Evolutionary conservation across 148 eudicot species (phyloP).

Genomic region (Vaccinium vitisidaea): DNA sequence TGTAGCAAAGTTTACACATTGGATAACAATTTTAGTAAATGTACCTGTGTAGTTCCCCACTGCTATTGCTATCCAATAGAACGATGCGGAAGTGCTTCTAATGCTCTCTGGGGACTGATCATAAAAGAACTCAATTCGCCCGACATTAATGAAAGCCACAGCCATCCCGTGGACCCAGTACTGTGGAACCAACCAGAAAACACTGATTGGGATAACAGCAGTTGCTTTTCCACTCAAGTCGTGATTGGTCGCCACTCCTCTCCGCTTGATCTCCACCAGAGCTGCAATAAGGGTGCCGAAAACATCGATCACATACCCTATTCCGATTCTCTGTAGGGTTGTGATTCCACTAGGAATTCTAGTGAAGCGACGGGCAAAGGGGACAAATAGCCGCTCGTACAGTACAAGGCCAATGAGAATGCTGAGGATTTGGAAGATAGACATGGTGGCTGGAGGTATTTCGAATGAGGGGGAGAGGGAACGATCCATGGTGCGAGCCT

Average conservation of each 20-base stretch:
- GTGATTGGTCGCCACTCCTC: constrained; percentile 35
- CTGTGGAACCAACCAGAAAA: constrained; percentile 56
- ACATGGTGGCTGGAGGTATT: constrained; percentile 54
- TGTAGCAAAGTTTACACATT: background rate
- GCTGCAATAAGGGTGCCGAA: constrained; percentile 41
- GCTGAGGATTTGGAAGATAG: constrained; percentile 34
- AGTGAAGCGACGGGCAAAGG: constrained; percentile 43
- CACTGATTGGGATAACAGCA: constrained; percentile 43
- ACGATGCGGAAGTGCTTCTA: constrained; percentile 49
- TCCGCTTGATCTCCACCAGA: constrained; percentile 45
- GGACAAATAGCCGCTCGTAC: constrained; percentile 51
- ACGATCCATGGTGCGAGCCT: constrained; percentile 58
- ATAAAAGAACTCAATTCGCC: constrained; percentile 50
- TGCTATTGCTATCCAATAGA: constrained; percentile 36
- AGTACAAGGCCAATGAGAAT: constrained; percentile 31
- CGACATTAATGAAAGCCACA: constrained; percentile 39
- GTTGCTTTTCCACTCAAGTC: constrained; percentile 35
- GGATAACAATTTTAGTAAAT: background rate
- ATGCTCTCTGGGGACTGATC: constrained; percentile 58
- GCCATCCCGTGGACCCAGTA: constrained; percentile 46
- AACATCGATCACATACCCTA: constrained; percentile 40
- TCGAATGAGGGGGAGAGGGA: constrained; percentile 43
- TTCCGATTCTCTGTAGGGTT: constrained; percentile 49
- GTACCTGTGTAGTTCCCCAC: constrained; percentile 43
- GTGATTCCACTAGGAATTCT: constrained; percentile 46